A percentile compares a stretch with the other conserved stretches of the same genome.
Conservation (phyloP, 345 rosid species). For the Boechera stricta region DNA sequence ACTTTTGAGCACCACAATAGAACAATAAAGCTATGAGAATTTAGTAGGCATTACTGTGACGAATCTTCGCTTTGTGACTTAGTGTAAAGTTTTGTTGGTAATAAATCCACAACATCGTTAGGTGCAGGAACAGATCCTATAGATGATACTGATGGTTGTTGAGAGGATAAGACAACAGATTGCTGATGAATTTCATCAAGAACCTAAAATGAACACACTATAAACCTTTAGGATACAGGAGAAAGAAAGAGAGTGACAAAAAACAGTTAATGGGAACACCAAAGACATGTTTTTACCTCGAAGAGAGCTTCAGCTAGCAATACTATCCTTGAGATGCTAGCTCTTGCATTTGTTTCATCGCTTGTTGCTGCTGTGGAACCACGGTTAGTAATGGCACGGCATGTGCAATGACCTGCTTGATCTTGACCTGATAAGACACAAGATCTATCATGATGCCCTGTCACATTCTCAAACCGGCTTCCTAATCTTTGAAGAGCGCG, state of each 20-base stretch:
- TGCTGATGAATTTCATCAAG: slow-evolving; percentile 99
- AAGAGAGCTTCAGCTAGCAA: slow-evolving; percentile 98
- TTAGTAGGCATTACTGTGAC: slow-evolving; percentile 65
- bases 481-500: slow-evolving; percentile 95
- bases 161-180: slow-evolving; percentile 90
- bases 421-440: slow-evolving; percentile 91
- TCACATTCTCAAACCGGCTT: slow-evolving; percentile 86
- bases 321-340: slow-evolving; percentile 96
- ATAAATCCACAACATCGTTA: slow-evolving; percentile 78
- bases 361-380: slow-evolving; percentile 48
- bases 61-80: slow-evolving; percentile 73
- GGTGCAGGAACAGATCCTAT: slow-evolving; percentile 98
- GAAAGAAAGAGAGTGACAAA: neutral
- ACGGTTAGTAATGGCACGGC: slow-evolving; percentile 60
- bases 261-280: neutral
- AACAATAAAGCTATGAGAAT: slow-evolving; percentile 1
- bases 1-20: neutral
- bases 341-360: slow-evolving; percentile 78
- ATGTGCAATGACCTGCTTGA: slow-evolving; percentile 82
- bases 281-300: slow-evolving; percentile 59
- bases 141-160: slow-evolving; percentile 80
- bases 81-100: slow-evolving; percentile 67
- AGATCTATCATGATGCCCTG: slow-evolving; percentile 89
- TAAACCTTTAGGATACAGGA: slow-evolving; percentile 46
- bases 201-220: slow-evolving; percentile 57